Evolutionary conservation across 371 early-diverging fungal genomes (phyloP).

Genomic region (Actinomortierella wolfii): DNA sequence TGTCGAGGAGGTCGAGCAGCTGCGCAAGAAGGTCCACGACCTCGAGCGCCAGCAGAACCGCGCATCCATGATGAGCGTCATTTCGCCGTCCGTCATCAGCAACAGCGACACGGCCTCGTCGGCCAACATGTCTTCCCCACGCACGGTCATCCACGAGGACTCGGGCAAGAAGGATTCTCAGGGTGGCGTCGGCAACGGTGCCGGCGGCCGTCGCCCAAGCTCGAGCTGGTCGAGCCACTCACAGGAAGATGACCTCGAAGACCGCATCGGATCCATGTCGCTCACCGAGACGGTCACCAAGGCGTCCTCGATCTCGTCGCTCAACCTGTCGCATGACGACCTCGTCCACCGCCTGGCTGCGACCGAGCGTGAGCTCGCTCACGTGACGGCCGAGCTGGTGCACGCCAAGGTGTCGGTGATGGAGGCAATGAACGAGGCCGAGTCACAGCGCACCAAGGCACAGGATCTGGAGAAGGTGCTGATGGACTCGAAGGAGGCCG

Average conservation of each 20-base stretch:
- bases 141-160: slow-evolving; percentile 21
- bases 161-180: slow-evolving; percentile 20
- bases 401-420: slow-evolving; percentile 34
- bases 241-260: slow-evolving; percentile 26
- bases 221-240: slow-evolving; percentile 29
- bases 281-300: slow-evolving; percentile 12
- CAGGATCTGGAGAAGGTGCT: slow-evolving; percentile 24
- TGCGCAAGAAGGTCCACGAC: slow-evolving; percentile 26
- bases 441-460: slow-evolving; percentile 32
- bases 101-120: slow-evolving; percentile 31
- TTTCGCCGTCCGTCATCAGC: slow-evolving; percentile 34
- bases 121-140: slow-evolving; percentile 29
- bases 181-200: no score
- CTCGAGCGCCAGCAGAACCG: slow-evolving; percentile 45
- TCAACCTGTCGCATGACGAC: slow-evolving; percentile 31
- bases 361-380: slow-evolving; percentile 40
- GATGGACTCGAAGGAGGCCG: slow-evolving; percentile 44
- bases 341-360: slow-evolving; percentile 13
- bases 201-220: slow-evolving; percentile 19
- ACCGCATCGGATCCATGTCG: neutral
- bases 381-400: slow-evolving; percentile 42
- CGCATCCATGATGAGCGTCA: slow-evolving; percentile 31
- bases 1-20: slow-evolving; percentile 35
- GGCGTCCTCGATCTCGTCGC: slow-evolving; percentile 28
- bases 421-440: slow-evolving; percentile 44